Percentiles rank a stretch among this genome's conserved stretches.
Conservation (phyloP, 805 yeast genomes). For the Wickerhamomyces alni region DNA sequence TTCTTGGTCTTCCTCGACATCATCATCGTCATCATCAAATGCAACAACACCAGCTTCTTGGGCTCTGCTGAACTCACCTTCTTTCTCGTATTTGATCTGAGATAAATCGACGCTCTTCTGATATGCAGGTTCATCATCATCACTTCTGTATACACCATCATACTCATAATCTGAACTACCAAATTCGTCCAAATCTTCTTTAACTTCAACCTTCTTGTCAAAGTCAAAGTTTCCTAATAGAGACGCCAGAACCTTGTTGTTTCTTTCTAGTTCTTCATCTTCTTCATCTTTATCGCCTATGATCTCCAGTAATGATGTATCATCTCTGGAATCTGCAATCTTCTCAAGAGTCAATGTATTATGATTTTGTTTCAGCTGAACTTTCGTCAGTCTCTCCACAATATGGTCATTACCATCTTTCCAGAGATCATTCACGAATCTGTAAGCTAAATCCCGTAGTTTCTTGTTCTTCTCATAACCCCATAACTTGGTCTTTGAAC, state of each 20-base stretch:
- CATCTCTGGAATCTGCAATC: slow-evolving; percentile 11
- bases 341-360: slow-evolving; percentile 12
- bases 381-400: slow-evolving; percentile 46
- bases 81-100: slow-evolving; percentile 23
- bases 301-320: slow-evolving; percentile 12
- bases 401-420: slow-evolving; percentile 73
- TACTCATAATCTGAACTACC: slow-evolving; percentile 42
- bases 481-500: slow-evolving; percentile 82
- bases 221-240: slow-evolving; percentile 45
- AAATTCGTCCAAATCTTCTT: slow-evolving; percentile 33
- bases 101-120: slow-evolving; percentile 4
- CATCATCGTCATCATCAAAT: slow-evolving; percentile 20
- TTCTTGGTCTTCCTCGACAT: slow-evolving; percentile 10
- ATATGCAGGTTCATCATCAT: slow-evolving; percentile 19
- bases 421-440: slow-evolving; percentile 67
- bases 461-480: slow-evolving; percentile 71
- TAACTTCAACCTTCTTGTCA: slow-evolving; percentile 41
- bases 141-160: slow-evolving; percentile 28
- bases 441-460: slow-evolving; percentile 54
- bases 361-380: slow-evolving; percentile 12
- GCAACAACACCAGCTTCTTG: slow-evolving; percentile 8
- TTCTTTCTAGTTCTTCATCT: slow-evolving; percentile 37
- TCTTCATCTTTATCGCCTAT: slow-evolving; percentile 30
- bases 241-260: slow-evolving; percentile 39
- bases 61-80: slow-evolving; percentile 20